phyloP scores from a whole-genome alignment of 768 basidiomycete species.

The Paxillus rubicundulus region DNA sequence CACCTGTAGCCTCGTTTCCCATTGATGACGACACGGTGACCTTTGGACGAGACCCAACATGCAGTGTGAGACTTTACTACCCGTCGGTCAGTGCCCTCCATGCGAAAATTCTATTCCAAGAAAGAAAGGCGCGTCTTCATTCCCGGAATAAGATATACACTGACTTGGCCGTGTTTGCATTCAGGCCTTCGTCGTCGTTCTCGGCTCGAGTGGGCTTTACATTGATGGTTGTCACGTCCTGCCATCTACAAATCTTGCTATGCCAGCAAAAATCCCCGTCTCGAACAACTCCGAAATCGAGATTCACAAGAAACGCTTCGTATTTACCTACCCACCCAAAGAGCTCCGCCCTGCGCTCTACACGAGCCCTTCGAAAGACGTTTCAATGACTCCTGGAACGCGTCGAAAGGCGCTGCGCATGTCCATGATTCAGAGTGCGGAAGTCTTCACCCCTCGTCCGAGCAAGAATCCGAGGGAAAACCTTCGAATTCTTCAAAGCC shows the following conservation, averaged over 20 bases:
- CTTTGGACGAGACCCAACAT: slow-evolving; percentile 62
- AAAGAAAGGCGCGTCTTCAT: slow-evolving; percentile 48
- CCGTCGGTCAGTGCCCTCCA: slow-evolving; percentile 59
- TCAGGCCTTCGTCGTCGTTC: slow-evolving; percentile 66
- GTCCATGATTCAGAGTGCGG: slow-evolving; percentile 72
- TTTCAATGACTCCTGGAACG: slow-evolving; percentile 2
- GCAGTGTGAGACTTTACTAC: slow-evolving; percentile 71
- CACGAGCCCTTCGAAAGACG: slow-evolving; percentile 42
- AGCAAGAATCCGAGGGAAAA: slow-evolving; percentile 60
- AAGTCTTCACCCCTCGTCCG: slow-evolving; percentile 69
- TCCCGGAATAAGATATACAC: not conserved
- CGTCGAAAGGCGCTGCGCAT: slow-evolving; percentile 52
- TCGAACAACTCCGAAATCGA: slow-evolving; percentile 64
- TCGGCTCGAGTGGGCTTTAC: slow-evolving; percentile 54
- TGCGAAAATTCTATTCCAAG: slow-evolving; percentile 61
- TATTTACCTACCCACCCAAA: slow-evolving; percentile 75
- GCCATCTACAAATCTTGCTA: slow-evolving; percentile 36
- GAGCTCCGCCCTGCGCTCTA: slow-evolving; percentile 54
- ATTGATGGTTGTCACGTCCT: slow-evolving; percentile 65
- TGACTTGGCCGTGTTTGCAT: not conserved
- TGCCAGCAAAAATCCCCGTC: slow-evolving; percentile 58
- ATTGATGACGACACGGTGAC: slow-evolving; percentile 67
- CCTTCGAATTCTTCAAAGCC: slow-evolving; percentile 57
- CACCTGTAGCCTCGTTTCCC: slow-evolving; percentile 58
- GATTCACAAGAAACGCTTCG: slow-evolving; percentile 66